Evolutionary conservation across 108 stramenopile genomes (phyloP).

Genomic region (Chaetoceros muelleri): DNA sequence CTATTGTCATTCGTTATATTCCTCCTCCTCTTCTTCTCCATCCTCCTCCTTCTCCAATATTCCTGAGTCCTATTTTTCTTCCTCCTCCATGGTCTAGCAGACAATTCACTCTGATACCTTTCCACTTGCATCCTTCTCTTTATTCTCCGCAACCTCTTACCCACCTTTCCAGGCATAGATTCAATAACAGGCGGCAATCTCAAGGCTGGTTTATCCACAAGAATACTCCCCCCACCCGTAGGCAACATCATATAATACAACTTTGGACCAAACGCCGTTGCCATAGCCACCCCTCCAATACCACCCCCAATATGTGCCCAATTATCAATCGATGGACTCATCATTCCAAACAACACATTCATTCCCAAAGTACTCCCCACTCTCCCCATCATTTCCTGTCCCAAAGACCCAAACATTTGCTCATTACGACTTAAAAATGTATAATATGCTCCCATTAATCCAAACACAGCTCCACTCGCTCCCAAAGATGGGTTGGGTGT

Average conservation of each 20-base stretch:
- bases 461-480: conserved; percentile 76
- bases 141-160: conserved; percentile 9
- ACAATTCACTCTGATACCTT: conserved; percentile 14
- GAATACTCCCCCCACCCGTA: conserved; percentile 15
- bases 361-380: conserved; percentile 28
- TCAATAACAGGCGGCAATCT: conserved; percentile 35
- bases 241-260: conserved; percentile 44
- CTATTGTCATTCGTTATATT: too few relatives aligned
- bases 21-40: not conserved
- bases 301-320: conserved; percentile 67
- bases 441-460: conserved; percentile 62
- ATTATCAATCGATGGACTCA: conserved; percentile 56
- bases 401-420: conserved; percentile 32
- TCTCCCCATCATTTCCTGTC: conserved; percentile 17
- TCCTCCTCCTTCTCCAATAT: not conserved
- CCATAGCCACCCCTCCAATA: conserved; percentile 65
- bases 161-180: conserved; percentile 24
- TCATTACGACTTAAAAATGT: conserved; percentile 59
- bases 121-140: conserved; percentile 22
- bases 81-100: conserved; percentile 27
- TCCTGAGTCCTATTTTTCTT: conserved; percentile 7
- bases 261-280: conserved; percentile 62
- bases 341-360: conserved; percentile 27
- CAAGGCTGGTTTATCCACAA: conserved; percentile 43
- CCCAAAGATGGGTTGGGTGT: conserved; percentile 77